Evolutionary conservation across 495 filamentous ascomycete genomes (phyloP), one percentile per base, ranked within the genome.

Genomic region (Delitschia confertaspora): DNA sequence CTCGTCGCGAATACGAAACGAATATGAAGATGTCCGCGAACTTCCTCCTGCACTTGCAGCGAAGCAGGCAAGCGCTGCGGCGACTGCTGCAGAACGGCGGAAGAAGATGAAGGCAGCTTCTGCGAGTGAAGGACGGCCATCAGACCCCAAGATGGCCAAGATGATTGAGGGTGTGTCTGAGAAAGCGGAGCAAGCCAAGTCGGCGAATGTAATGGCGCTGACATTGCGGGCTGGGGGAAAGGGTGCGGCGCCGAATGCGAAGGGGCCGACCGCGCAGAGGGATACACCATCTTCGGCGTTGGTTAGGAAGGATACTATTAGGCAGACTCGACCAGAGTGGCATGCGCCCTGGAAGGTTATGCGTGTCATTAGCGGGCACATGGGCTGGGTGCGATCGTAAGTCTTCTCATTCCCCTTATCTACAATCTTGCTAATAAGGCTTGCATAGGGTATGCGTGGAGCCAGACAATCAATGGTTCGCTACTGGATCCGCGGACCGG

Each of bases 281-380:
- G 61, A 71, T 34, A 65, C 68, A 20, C 77, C 41, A 66, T 67
- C 72, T 18, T 70, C 71, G 1, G 82, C 75, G 52, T 65, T 88
- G 47, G 72, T 82, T 34, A 70, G 79, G 41, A 73, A 77, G 40
- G 75, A 83, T 26, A 80, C 76, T 23, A 71, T 82, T 13, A 71
- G 79, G 53, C 87, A 89, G 57, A 66, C 80, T 46, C 80, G 76
- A 52, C 93, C 93, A 8, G 78, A 91, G 30, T 99, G 93, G 93
- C 89, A 96, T 59, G 73, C 89, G 36, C 93, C 93, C 21, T 96
- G 93, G 93, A 95, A 96, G 74, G 76, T 96, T 48, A 88, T 94
- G 82, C 75, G 93, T 40, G 91, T 99, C 41, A 94, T 99, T 43
- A 93, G 86, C 6, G 93, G 93, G 21, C 93, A 96, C 64, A 58